phyloP scores from a whole-genome alignment of 1,139 yeast genomes.

The Pichia inconspicua region DNA sequence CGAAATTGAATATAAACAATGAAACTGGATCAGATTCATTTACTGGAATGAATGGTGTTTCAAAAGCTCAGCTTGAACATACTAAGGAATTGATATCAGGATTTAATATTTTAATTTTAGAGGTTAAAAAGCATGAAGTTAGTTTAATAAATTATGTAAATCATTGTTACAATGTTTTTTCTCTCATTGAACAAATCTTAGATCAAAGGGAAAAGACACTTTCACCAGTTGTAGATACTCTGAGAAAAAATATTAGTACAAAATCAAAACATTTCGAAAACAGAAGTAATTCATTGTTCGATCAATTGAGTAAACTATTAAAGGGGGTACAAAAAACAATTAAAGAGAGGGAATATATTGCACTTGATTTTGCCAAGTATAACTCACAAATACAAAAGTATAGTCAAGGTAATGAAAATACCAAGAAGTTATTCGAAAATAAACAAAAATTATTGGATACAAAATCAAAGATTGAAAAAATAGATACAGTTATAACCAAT shows the following conservation, averaged over 20 bases:
- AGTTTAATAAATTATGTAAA: constrained; percentile 13
- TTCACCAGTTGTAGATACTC: constrained; percentile 8
- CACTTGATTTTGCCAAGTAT: constrained; percentile 33
- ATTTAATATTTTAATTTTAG: constrained; percentile 16
- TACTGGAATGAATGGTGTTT: constrained; percentile 21
- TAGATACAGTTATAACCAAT: constrained; percentile 31
- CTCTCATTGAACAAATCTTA: constrained; percentile 11
- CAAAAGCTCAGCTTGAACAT: constrained; percentile 12
- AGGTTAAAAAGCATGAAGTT: constrained; percentile 18
- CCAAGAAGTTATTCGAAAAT: constrained; percentile 30
- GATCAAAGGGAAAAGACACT: background rate
- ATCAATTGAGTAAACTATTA: constrained; percentile 12
- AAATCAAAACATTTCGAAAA: constrained; percentile 13
- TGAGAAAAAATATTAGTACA: constrained; percentile 11
- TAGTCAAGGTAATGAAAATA: constrained; percentile 17
- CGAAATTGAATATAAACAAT: background rate
- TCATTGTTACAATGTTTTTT: constrained; percentile 10
- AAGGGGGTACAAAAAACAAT: constrained; percentile 29
- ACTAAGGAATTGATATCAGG: constrained; percentile 15
- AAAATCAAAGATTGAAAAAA: constrained; percentile 27
- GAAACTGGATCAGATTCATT: constrained; percentile 25
- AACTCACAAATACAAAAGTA: constrained; percentile 13
- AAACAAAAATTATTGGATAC: constrained; percentile 31
- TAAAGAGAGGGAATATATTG: constrained; percentile 28
- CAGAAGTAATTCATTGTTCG: constrained; percentile 13